Evolutionary conservation across 1,139 yeast genomes (phyloP).

Genomic region (Lodderomyces jiufengensis): DNA sequence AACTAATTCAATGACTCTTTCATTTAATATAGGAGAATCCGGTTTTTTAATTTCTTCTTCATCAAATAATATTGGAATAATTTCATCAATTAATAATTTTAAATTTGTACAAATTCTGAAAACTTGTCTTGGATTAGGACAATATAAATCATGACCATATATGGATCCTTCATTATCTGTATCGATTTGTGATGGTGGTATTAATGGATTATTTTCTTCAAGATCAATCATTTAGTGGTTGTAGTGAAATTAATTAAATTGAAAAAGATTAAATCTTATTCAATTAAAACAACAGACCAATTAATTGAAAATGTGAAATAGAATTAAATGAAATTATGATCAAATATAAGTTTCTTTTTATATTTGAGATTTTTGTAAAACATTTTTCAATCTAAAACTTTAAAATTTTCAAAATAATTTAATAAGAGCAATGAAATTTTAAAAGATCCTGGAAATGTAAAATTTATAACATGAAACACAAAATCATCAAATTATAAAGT

Average conservation of each 20-base stretch:
- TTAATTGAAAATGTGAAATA: background rate
- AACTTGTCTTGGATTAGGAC: conserved; percentile 67
- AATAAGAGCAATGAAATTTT: too few relatives aligned
- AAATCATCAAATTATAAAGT: too few relatives aligned
- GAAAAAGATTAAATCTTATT: background rate
- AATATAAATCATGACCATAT: conserved; percentile 14
- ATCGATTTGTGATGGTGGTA: conserved; percentile 11
- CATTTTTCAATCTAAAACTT: too few relatives aligned
- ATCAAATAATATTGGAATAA: conserved; percentile 62
- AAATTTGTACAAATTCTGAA: conserved; percentile 71
- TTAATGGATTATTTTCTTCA: conserved; percentile 13
- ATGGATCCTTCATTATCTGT: conserved; percentile 12
- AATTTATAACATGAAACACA: too few relatives aligned
- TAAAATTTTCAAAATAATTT: too few relatives aligned
- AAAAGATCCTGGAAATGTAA: too few relatives aligned
- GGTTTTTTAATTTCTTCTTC: conserved; percentile 49
- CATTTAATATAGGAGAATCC: conserved; percentile 61
- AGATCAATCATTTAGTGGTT: conserved; percentile 9
- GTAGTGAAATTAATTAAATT: background rate
- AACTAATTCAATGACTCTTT: conserved; percentile 55
- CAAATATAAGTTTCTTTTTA: too few relatives aligned
- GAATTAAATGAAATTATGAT: background rate
- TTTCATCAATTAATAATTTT: conserved; percentile 66
- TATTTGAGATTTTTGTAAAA: too few relatives aligned
- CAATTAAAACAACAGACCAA: background rate